These are phyloP conservation scores for Salix brachista DNA, from an alignment of 345 rosid genomes.

Conservation along the genomic window DNA sequence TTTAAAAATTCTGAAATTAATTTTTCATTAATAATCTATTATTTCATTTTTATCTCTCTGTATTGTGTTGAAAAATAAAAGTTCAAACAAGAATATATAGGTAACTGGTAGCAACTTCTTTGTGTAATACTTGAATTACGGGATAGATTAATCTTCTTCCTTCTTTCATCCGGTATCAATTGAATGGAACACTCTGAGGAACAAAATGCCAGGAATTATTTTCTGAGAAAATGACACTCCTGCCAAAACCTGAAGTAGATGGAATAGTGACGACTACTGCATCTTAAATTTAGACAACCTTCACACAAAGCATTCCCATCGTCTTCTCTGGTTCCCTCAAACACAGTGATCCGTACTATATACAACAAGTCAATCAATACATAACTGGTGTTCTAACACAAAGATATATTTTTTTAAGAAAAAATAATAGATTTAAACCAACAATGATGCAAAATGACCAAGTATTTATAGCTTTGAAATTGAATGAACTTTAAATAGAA, in stretches of 20 bases:
- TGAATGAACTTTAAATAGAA: too few species aligned
- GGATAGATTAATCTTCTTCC: conserved; percentile 67
- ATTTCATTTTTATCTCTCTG: too few species aligned
- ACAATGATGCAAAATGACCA: background rate
- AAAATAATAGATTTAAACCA: background rate
- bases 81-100: too few species aligned
- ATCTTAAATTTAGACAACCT: background rate
- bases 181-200: conserved; percentile 65
- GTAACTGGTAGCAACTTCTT: too few species aligned
- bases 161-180: conserved; percentile 59
- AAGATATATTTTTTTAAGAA: background rate
- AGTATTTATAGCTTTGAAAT: background rate
- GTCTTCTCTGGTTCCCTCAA: background rate
- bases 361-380: too few species aligned
- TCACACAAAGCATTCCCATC: background rate
- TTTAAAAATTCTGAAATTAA: too few species aligned
- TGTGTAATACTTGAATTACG: conserved; percentile 51
- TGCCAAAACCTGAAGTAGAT: background rate
- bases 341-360: background rate
- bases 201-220: conserved; percentile 1
- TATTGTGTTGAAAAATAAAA: too few species aligned
- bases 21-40: too few species aligned
- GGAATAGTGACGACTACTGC: background rate
- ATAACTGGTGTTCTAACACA: too few species aligned
- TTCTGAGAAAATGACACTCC: background rate